Percentiles rank a stretch among this genome's conserved stretches.
Evolutionary conservation across 2,329 filamentous ascomycete species (phyloP).

Genomic region (Diplodia seriata): DNA sequence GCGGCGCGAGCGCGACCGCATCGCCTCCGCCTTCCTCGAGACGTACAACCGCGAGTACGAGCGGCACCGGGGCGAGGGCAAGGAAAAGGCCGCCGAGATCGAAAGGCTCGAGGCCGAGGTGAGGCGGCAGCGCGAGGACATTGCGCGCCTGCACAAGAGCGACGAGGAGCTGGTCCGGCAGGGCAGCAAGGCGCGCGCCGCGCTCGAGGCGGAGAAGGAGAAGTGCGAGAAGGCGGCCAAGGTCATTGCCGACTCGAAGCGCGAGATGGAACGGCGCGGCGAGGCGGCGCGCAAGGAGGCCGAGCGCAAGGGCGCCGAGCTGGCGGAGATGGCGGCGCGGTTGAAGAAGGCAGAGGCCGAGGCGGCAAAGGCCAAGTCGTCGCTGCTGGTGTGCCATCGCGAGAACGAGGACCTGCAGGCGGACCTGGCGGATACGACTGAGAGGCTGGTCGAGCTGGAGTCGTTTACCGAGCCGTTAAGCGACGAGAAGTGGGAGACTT

Average conservation of each 20-base stretch:
- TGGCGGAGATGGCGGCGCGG: not conserved
- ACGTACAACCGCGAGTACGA: slow-evolving; percentile 16
- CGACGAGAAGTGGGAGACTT: slow-evolving; percentile 23
- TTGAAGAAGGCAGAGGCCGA: slow-evolving; percentile 9
- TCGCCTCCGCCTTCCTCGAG: not conserved
- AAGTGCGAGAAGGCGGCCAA: slow-evolving; percentile 1
- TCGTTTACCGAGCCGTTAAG: slow-evolving; percentile 11
- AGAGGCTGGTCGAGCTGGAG: slow-evolving; percentile 21
- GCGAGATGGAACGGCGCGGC: not conserved
- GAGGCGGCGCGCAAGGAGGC: not conserved
- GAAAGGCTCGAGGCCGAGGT: not conserved
- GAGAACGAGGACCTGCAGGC: slow-evolving; percentile 19
- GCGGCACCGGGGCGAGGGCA: slow-evolving; percentile 1
- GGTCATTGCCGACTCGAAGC: not conserved
- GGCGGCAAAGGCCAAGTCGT: not conserved
- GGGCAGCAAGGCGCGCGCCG: not conserved
- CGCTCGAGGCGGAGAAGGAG: slow-evolving; percentile 14
- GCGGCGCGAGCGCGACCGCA: slow-evolving; percentile 6
- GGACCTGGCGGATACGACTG: slow-evolving; percentile 22
- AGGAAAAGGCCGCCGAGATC: not conserved
- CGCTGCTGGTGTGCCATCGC: not conserved
- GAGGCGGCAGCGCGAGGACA: not conserved
- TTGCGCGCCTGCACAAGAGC: not conserved
- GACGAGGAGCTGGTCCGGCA: slow-evolving; percentile 13
- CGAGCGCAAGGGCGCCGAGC: not conserved